Evolutionary conservation across 192 early-diverging fungal genomes (phyloP).

Genomic region (Pecoramyces ruminantium): DNA sequence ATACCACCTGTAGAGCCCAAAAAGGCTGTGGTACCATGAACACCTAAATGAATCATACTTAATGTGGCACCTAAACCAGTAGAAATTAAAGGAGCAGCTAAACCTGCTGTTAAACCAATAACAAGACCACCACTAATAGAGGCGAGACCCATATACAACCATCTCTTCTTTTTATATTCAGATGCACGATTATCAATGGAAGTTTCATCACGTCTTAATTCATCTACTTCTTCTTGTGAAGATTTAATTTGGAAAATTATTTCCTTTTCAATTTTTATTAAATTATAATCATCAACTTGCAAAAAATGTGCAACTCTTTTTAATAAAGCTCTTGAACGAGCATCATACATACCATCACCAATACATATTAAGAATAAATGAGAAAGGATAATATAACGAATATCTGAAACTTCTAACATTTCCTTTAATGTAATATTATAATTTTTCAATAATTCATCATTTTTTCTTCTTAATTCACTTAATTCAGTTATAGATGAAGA

Average conservation of each 20-base stretch:
- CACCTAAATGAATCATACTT: conserved; percentile 50
- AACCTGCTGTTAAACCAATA: conserved; percentile 78
- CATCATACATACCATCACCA: conserved; percentile 67
- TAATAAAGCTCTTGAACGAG: conserved; percentile 61
- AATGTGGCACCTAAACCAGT: conserved; percentile 76
- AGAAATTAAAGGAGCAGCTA: conserved; percentile 85
- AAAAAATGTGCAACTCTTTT: conserved; percentile 48
- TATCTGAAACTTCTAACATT: conserved; percentile 26
- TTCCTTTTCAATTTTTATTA: conserved; percentile 58
- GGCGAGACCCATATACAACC: conserved; percentile 72
- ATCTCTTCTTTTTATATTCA: conserved; percentile 32
- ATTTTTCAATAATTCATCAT: conserved; percentile 2
- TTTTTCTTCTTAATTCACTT: neutral
- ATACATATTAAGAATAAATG: conserved; percentile 78
- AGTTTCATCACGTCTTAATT: conserved; percentile 4
- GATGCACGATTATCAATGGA: conserved; percentile 9
- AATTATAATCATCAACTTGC: conserved; percentile 52
- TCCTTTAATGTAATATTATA: conserved; percentile 24
- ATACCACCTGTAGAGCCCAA: conserved; percentile 69
- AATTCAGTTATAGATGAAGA: neutral
- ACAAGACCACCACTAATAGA: conserved; percentile 78
- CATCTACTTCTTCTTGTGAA: conserved; percentile 18
- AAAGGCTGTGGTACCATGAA: conserved; percentile 60
- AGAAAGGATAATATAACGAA: conserved; percentile 73
- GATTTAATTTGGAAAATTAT: conserved; percentile 54